Conservation (phyloP, 73 alveolate species). For the Stentor roeselii region DNA sequence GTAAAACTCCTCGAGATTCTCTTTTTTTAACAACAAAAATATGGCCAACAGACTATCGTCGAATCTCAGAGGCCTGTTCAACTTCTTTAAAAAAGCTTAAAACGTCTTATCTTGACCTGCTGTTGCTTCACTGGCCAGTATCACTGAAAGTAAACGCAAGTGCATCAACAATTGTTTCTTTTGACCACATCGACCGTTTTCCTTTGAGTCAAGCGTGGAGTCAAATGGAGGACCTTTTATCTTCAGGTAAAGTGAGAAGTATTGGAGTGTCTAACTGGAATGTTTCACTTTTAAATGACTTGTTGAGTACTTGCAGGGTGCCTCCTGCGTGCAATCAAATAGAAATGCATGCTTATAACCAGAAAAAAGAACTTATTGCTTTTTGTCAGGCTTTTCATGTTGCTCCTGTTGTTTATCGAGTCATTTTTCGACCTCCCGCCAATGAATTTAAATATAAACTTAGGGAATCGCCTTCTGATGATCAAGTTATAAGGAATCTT, state of each 20-base stretch:
- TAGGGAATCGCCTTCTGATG: background rate
- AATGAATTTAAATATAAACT: background rate
- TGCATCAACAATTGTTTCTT: background rate
- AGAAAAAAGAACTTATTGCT: conserved; percentile 42
- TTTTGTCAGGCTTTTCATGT: conserved; percentile 39
- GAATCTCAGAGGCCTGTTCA: conserved; percentile 55
- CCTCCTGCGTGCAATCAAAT: conserved; percentile 73
- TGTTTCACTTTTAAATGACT: conserved; percentile 46
- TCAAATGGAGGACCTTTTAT: conserved; percentile 59
- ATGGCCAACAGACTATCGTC: conserved; percentile 39
- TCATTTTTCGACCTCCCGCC: conserved; percentile 52
- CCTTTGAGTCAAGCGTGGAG: conserved; percentile 59
- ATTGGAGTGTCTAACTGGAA: conserved; percentile 76
- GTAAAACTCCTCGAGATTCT: conserved; percentile 36
- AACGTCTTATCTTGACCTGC: conserved; percentile 59
- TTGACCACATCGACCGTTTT: background rate
- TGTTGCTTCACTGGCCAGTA: conserved; percentile 59
- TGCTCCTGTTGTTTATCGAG: conserved; percentile 64
- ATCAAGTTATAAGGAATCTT: conserved; percentile 45
- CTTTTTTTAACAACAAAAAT: conserved; percentile 49
- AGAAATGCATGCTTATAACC: conserved; percentile 66
- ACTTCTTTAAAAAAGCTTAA: conserved; percentile 54
- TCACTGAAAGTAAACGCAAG: conserved; percentile 32
- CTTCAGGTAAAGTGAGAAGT: conserved; percentile 51
- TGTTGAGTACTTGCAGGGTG: conserved; percentile 54